Evolutionary conservation across 352 stramenopile genomes (phyloP).

Genomic region (Phytophthora podocarpi): DNA sequence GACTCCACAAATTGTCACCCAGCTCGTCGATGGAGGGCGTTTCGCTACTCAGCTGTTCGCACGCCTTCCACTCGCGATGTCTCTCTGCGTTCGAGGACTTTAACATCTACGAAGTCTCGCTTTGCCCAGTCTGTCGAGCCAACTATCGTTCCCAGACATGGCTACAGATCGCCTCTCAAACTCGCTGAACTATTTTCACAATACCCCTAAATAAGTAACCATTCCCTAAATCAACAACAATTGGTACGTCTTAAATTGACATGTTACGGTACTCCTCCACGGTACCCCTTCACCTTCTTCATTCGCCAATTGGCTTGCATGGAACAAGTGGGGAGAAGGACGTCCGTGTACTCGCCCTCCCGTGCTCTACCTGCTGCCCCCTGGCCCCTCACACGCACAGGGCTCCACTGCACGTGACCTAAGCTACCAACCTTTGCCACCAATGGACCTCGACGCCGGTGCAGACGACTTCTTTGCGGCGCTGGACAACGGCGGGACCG

Average conservation of each 20-base stretch:
- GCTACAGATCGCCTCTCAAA: conserved; percentile 22
- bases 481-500: conserved; percentile 65
- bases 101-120: conserved; percentile 82
- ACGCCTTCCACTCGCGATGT: conserved; percentile 77
- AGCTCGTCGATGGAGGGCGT: conserved; percentile 45
- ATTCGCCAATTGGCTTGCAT: conserved; percentile 35
- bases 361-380: conserved; percentile 1
- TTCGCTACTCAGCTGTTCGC: conserved; percentile 77
- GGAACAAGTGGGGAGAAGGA: conserved; percentile 10
- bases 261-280: too few relatives aligned
- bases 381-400: conserved; percentile 11
- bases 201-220: not conserved
- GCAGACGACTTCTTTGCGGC: conserved; percentile 86
- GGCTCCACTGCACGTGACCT: not conserved
- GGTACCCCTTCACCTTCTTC: conserved; percentile 7
- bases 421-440: not conserved
- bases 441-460: conserved; percentile 78
- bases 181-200: not conserved
- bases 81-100: conserved; percentile 84
- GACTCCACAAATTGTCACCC: not conserved
- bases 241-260: conserved; percentile 13
- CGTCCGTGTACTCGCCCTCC: not conserved
- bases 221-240: not conserved
- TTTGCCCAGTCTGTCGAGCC: conserved; percentile 78
- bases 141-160: conserved; percentile 39